phyloP scores from a whole-genome alignment of 805 yeast genomes.

The Candida vartiovaarae region DNA sequence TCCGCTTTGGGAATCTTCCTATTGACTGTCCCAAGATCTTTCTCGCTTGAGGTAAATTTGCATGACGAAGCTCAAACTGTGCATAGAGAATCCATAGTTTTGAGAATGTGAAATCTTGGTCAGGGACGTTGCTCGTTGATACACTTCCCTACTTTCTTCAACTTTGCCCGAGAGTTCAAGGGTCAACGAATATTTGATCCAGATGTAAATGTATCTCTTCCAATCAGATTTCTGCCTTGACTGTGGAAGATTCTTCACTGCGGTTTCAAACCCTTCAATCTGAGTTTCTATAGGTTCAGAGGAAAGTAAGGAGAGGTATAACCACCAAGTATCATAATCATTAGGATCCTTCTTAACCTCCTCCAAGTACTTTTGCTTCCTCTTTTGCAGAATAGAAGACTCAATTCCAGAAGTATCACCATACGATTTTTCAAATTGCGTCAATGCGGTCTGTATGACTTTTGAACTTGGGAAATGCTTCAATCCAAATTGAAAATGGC shows the following conservation, averaged over 20 bases:
- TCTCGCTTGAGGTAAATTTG: constrained; percentile 46
- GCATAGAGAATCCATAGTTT: constrained; percentile 69
- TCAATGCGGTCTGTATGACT: constrained; percentile 27
- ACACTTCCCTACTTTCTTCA: constrained; percentile 42
- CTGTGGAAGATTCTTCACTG: constrained; percentile 35
- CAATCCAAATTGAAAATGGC: constrained; percentile 46
- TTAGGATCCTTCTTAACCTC: constrained; percentile 37
- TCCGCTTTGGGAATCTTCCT: constrained; percentile 57
- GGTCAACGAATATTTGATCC: constrained; percentile 60
- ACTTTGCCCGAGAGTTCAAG: constrained; percentile 46
- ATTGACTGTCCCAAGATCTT: constrained; percentile 65
- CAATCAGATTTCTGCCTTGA: constrained; percentile 38
- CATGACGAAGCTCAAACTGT: constrained; percentile 66
- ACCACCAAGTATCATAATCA: constrained; percentile 84
- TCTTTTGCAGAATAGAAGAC: constrained; percentile 41
- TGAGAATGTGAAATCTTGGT: constrained; percentile 60
- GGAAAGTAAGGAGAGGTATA: constrained; percentile 43
- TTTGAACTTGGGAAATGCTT: constrained; percentile 13
- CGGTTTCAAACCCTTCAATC: constrained; percentile 35
- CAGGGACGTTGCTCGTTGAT: constrained; percentile 37
- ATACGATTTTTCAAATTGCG: constrained; percentile 55
- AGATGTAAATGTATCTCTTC: constrained; percentile 63
- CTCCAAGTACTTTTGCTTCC: constrained; percentile 49
- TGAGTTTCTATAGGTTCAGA: constrained; percentile 27
- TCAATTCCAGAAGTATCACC: constrained; percentile 54